Conservation (phyloP, 179 eudicot species). For the Actinidia arguta region DNA sequence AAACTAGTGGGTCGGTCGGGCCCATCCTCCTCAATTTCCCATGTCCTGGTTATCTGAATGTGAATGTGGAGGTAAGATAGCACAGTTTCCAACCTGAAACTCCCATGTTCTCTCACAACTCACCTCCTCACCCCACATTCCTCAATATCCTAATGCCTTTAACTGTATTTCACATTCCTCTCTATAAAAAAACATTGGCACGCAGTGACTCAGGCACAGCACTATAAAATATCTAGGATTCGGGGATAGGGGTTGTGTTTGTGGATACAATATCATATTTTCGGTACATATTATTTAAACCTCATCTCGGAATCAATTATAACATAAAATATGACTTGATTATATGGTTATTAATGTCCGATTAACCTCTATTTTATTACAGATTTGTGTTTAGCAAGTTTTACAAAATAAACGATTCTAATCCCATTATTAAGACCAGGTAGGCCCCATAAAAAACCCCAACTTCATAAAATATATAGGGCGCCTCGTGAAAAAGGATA, state of each 20-base stretch:
- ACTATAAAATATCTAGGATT: background rate
- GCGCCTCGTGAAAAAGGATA: background rate
- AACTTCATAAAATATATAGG: background rate
- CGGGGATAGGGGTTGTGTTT: too few relatives aligned
- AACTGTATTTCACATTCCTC: slow-evolving; percentile 24
- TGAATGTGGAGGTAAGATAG: background rate
- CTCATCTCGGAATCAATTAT: too few relatives aligned
- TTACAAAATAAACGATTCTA: too few relatives aligned
- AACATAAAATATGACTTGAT: too few relatives aligned
- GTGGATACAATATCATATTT: too few relatives aligned
- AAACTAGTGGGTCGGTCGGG: background rate
- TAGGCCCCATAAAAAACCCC: too few relatives aligned
- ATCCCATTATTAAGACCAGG: too few relatives aligned
- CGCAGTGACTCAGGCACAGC: background rate
- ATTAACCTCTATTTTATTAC: too few relatives aligned
- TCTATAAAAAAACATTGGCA: background rate
- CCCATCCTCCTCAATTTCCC: slow-evolving; percentile 19
- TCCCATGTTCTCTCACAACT: slow-evolving; percentile 33
- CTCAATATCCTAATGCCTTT: background rate
- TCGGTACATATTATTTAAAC: too few relatives aligned
- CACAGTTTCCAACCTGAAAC: slow-evolving; percentile 31
- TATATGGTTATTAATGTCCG: too few relatives aligned
- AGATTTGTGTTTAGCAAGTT: too few relatives aligned
- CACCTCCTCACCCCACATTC: slow-evolving; percentile 14
- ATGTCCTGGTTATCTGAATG: slow-evolving; percentile 23